Evolutionary conservation across 257 asterid genomes (phyloP).

Genomic region (Solanum tacnaense): DNA sequence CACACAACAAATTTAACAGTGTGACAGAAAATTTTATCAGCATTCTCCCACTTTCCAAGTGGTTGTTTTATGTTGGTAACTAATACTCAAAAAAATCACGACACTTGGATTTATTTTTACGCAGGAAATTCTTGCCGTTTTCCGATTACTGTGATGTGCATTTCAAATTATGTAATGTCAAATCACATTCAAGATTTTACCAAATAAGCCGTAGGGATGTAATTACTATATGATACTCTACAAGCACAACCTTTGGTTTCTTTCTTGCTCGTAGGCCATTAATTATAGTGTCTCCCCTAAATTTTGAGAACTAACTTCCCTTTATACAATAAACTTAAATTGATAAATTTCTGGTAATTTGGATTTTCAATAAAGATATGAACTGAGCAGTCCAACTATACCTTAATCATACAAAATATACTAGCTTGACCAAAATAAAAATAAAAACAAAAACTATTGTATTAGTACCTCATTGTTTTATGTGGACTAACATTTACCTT

Average conservation of each 20-base stretch:
- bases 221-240: not conserved
- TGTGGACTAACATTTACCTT: constrained; percentile 1
- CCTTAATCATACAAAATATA: not conserved
- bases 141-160: not conserved
- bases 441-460: not conserved
- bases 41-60: no score
- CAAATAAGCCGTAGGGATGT: not conserved
- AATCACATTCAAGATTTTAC: not conserved
- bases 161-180: not conserved
- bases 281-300: not conserved
- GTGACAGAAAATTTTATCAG: not conserved
- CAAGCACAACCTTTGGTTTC: not conserved
- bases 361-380: not conserved
- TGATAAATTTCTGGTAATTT: not conserved
- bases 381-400: not conserved
- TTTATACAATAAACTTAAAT: no score
- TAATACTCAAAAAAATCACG: no score
- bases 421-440: not conserved
- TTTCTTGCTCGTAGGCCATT: not conserved
- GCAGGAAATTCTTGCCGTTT: not conserved
- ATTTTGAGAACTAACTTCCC: no score
- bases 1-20: not conserved
- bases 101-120: not conserved
- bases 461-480: not conserved
- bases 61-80: no score